Evolutionary conservation across 208 protist species (phyloP).

Genomic region (Crithidia fasciculata): DNA sequence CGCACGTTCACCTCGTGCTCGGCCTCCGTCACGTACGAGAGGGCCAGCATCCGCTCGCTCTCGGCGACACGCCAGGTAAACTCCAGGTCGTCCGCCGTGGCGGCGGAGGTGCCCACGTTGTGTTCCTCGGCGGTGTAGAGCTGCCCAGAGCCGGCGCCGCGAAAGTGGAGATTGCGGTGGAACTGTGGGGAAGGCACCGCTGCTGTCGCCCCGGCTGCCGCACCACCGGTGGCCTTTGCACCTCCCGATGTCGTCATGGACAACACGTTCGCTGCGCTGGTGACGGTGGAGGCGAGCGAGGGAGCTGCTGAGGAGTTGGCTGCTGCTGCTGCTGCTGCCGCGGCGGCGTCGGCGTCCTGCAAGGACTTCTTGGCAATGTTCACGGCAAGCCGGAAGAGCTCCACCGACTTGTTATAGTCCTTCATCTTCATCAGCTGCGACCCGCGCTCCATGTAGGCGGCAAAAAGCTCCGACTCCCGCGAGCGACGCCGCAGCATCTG

Average conservation of each 20-base stretch:
- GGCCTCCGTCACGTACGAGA: slow-evolving; percentile 79
- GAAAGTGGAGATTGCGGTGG: slow-evolving; percentile 54
- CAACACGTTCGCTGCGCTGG: slow-evolving; percentile 12
- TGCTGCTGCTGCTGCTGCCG: slow-evolving; percentile 16
- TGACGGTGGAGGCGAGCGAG: slow-evolving; percentile 12
- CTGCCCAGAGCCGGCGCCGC: slow-evolving; percentile 55
- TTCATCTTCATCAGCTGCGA: slow-evolving; percentile 72
- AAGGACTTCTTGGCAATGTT: slow-evolving; percentile 56
- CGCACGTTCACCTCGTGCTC: slow-evolving; percentile 90
- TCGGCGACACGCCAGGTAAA: slow-evolving; percentile 68
- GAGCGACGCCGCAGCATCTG: slow-evolving; percentile 40
- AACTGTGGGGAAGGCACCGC: slow-evolving; percentile 18
- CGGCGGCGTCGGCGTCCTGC: slow-evolving; percentile 25
- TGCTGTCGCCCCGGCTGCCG: background rate
- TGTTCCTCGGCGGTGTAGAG: slow-evolving; percentile 65
- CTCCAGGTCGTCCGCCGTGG: slow-evolving; percentile 55
- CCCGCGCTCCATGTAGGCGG: slow-evolving; percentile 77
- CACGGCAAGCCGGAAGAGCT: slow-evolving; percentile 60
- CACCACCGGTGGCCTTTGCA: background rate
- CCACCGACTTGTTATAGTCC: slow-evolving; percentile 53
- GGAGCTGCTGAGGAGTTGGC: background rate
- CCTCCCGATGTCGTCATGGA: background rate
- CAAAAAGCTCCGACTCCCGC: slow-evolving; percentile 62
- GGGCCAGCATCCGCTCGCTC: slow-evolving; percentile 86
- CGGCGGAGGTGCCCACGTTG: slow-evolving; percentile 19